phyloP scores from a whole-genome alignment of 1,284 basidiomycete genomes.

The Grifola frondosa region DNA sequence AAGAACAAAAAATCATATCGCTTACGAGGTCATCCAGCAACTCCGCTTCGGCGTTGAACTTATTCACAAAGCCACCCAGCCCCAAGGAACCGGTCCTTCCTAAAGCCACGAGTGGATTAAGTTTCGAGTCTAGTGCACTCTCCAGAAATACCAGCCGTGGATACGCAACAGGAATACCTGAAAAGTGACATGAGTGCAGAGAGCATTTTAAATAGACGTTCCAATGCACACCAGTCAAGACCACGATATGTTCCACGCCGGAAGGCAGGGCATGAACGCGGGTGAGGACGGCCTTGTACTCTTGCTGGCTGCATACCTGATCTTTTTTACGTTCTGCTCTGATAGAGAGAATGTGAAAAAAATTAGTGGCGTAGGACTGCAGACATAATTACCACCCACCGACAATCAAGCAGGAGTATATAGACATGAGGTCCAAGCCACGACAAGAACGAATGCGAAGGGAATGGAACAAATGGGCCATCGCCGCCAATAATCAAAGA shows the following conservation, averaged over 20 bases:
- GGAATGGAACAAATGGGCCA: slow-evolving; percentile 78
- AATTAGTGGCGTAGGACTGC: not conserved
- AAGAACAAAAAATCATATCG: not conserved
- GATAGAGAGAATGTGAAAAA: slow-evolving; percentile 3
- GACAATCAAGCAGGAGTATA: slow-evolving; percentile 83
- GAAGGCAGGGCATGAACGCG: slow-evolving; percentile 56
- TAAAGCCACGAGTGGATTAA: slow-evolving; percentile 79
- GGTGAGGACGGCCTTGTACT: slow-evolving; percentile 78
- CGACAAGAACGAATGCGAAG: slow-evolving; percentile 79
- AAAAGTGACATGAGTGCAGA: not conserved
- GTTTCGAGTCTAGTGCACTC: slow-evolving; percentile 72
- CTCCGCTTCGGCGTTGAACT: slow-evolving; percentile 90
- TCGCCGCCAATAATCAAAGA: slow-evolving; percentile 73
- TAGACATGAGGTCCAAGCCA: slow-evolving; percentile 71
- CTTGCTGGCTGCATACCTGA: slow-evolving; percentile 70
- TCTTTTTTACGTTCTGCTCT: slow-evolving; percentile 86
- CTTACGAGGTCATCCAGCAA: slow-evolving; percentile 86
- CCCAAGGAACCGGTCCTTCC: slow-evolving; percentile 64
- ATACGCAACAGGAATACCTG: slow-evolving; percentile 81
- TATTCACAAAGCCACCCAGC: slow-evolving; percentile 82
- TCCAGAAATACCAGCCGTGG: slow-evolving; percentile 92
- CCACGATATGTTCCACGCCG: slow-evolving; percentile 75
- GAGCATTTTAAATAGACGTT: not conserved
- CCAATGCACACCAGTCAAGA: slow-evolving; percentile 64
- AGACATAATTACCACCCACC: slow-evolving; percentile 47